A percentile compares a stretch with the other conserved stretches of the same genome.
Conservation (phyloP, 768 basidiomycete genomes). For the Kwoniella europaea region DNA sequence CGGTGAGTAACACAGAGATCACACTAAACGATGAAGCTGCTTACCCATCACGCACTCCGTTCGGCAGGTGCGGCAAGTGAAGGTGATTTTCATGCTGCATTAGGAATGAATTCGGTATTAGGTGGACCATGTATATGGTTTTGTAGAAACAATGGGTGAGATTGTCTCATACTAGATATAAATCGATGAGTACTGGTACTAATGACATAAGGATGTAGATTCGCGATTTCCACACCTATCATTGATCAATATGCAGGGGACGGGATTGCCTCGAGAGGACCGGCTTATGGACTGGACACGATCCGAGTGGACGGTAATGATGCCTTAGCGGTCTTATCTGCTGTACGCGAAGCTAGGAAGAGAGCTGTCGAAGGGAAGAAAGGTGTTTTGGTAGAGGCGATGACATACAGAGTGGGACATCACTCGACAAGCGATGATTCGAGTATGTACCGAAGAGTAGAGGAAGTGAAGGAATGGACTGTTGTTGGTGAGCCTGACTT, state of each 20-base stretch:
- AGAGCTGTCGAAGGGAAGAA: constrained; percentile 50
- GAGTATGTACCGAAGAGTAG: constrained; percentile 84
- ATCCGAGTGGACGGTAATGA: constrained; percentile 95
- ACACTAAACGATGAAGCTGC: not conserved
- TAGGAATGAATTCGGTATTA: constrained; percentile 60
- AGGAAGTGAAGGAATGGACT: constrained; percentile 90
- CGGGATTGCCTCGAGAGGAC: constrained; percentile 87
- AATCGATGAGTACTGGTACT: too few relatives aligned
- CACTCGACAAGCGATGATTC: constrained; percentile 78
- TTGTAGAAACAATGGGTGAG: constrained; percentile 66
- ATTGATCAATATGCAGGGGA: constrained; percentile 89
- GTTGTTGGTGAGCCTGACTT: constrained; percentile 63
- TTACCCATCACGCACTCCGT: not conserved
- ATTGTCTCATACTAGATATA: not conserved
- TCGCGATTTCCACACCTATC: constrained; percentile 91
- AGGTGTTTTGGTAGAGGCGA: constrained; percentile 62
- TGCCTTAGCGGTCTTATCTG: constrained; percentile 71
- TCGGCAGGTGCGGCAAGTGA: constrained; percentile 73
- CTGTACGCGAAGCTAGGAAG: constrained; percentile 46
- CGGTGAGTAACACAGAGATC: constrained; percentile 59
- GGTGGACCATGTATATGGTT: constrained; percentile 58
- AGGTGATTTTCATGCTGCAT: constrained; percentile 92
- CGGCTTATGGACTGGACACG: constrained; percentile 89
- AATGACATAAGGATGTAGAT: constrained; percentile 53
- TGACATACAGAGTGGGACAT: constrained; percentile 95